phyloP scores from a whole-genome alignment of 257 asterid genomes.

The Vinca minor region DNA sequence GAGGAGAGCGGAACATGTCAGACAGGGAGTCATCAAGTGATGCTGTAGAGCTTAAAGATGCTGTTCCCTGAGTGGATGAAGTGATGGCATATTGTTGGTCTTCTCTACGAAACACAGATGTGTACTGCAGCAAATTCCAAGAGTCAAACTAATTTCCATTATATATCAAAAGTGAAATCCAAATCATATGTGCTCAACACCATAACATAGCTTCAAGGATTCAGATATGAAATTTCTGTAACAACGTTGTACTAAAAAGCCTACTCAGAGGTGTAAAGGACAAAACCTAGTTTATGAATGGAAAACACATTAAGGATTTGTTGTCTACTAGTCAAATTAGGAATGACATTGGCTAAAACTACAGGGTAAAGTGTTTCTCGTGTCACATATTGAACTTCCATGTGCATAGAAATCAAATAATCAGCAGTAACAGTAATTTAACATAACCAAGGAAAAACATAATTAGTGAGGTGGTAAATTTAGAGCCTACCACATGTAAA shows the following conservation, averaged over 20 bases:
- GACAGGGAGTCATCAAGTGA: constrained; percentile 69
- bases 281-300: not conserved
- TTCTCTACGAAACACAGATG: constrained; percentile 62
- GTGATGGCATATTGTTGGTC: constrained; percentile 50
- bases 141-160: constrained; percentile 15
- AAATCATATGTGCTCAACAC: not conserved
- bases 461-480: constrained; percentile 1
- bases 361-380: not conserved
- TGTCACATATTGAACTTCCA: no score
- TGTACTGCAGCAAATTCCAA: constrained; percentile 43
- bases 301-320: not conserved
- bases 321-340: not conserved
- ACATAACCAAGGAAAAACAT: not conserved
- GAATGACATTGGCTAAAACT: not conserved
- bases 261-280: not conserved
- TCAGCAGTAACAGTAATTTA: not conserved
- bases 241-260: not conserved
- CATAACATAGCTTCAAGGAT: not conserved
- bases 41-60: constrained; percentile 46
- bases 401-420: not conserved
- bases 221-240: not conserved
- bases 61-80: constrained; percentile 45
- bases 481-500: constrained; percentile 55
- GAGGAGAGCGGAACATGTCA: constrained; percentile 80
- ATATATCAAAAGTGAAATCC: not conserved